These are phyloP conservation scores for Phytophthora uliginosa DNA, from an alignment of 352 stramenopile species.

Conservation along the genomic window DNA sequence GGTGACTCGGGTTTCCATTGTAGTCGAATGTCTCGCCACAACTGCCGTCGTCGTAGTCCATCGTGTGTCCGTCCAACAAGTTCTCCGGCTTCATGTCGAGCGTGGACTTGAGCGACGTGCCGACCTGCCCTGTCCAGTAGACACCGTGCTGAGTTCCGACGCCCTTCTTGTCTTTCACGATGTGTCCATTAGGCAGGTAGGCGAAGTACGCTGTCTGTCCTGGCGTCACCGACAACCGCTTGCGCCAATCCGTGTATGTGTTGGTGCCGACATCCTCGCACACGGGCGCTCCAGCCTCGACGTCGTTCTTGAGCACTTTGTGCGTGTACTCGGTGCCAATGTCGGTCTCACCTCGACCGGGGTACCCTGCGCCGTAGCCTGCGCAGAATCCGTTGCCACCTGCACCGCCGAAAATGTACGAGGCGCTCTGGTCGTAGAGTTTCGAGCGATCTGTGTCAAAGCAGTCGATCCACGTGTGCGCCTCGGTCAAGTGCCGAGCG, in stretches of 20 bases:
- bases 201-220: conserved; percentile 58
- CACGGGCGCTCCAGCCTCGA: conserved; percentile 55
- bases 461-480: conserved; percentile 74
- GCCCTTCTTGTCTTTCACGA: conserved; percentile 78
- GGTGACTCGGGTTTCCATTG: conserved; percentile 49
- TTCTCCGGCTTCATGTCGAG: conserved; percentile 57
- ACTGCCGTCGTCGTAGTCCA: conserved; percentile 70
- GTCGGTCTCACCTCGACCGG: conserved; percentile 52
- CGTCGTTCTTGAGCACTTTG: conserved; percentile 79
- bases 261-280: conserved; percentile 58
- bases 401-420: conserved; percentile 81
- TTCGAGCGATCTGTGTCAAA: conserved; percentile 62
- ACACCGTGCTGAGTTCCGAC: conserved; percentile 66
- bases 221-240: conserved; percentile 49
- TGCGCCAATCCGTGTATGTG: conserved; percentile 70
- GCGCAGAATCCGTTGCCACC: conserved; percentile 72
- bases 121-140: conserved; percentile 67
- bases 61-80: conserved; percentile 55
- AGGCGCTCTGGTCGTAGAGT: conserved; percentile 67
- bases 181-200: conserved; percentile 71
- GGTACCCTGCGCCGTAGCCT: conserved; percentile 71
- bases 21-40: conserved; percentile 65
- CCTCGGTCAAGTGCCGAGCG: conserved; percentile 31
- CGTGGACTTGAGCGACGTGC: conserved; percentile 52
- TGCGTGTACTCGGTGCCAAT: conserved; percentile 73